These are phyloP conservation scores for Pterocarpus santalinus DNA, from an alignment of 306 rosid species.

Conservation along the genomic window DNA sequence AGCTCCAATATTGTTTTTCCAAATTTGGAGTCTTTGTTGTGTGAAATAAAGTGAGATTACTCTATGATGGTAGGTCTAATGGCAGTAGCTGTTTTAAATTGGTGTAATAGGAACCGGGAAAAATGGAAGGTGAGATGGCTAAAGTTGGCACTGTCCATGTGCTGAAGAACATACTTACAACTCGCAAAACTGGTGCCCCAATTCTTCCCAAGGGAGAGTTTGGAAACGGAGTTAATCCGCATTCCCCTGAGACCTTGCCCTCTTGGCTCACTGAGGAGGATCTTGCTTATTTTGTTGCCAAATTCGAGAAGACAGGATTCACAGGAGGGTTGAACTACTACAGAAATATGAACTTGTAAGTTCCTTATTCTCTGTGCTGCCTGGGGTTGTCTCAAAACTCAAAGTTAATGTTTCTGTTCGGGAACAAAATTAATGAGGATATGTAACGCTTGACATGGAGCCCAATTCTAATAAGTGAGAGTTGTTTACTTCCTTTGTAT, in stretches of 20 bases:
- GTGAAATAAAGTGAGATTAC: neutral
- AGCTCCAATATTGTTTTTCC: too few relatives aligned
- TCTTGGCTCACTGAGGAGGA: conserved; percentile 62
- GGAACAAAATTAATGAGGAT: too few relatives aligned
- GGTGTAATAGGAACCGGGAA: conserved; percentile 25
- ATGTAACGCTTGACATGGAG: too few relatives aligned
- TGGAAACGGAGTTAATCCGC: conserved; percentile 39
- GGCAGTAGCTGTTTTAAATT: neutral
- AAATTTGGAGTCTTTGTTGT: too few relatives aligned
- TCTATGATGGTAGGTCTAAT: neutral
- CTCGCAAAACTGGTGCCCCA: conserved; percentile 41
- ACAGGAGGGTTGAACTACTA: conserved; percentile 61
- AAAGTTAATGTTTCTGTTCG: too few relatives aligned
- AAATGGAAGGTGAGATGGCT: conserved; percentile 53
- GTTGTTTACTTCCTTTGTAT: too few relatives aligned
- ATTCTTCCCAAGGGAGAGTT: conserved; percentile 43
- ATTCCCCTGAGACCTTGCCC: conserved; percentile 42
- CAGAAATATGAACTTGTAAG: conserved; percentile 43
- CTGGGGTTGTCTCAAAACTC: too few relatives aligned
- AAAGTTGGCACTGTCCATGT: conserved; percentile 43
- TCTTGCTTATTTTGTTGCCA: conserved; percentile 50
- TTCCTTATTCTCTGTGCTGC: neutral
- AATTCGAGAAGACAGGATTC: conserved; percentile 60
- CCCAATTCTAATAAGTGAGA: too few relatives aligned
- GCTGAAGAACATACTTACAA: conserved; percentile 42